phyloP scores from a whole-genome alignment of 768 basidiomycete species.

The Termitomyces sp. region DNA sequence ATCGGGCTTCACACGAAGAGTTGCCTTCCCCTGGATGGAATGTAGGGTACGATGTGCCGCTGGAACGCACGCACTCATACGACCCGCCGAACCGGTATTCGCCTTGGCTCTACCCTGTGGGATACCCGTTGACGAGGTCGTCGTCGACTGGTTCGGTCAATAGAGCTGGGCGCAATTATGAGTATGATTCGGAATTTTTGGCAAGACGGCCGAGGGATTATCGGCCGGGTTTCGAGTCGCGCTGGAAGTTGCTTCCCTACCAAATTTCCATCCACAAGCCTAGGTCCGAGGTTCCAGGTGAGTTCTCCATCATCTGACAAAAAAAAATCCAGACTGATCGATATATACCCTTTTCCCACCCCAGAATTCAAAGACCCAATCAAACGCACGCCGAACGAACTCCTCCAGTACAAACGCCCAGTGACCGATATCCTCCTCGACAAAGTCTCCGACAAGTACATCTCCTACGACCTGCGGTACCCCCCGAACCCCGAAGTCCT shows the following conservation, averaged over 20 bases:
- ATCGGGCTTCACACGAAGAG: not conserved
- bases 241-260: no score
- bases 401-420: not conserved
- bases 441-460: rapidly evolving
- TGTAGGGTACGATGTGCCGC: not conserved
- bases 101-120: not conserved
- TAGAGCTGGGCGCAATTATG: not conserved
- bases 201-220: not conserved
- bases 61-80: not conserved
- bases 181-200: not conserved
- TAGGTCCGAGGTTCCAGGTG: no score
- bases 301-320: no score
- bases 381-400: not conserved
- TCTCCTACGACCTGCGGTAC: not conserved
- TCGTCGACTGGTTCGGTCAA: not conserved
- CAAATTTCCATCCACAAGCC: no score
- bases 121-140: not conserved
- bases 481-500: rapidly evolving
- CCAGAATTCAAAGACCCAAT: not conserved
- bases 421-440: not conserved
- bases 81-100: not conserved
- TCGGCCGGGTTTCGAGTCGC: not conserved
- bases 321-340: no score
- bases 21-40: not conserved
- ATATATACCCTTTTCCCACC: no score